These are phyloP conservation scores for Pythium rhizo-oryzae DNA, from an alignment of 352 stramenopile genomes.

Conservation along the genomic window DNA sequence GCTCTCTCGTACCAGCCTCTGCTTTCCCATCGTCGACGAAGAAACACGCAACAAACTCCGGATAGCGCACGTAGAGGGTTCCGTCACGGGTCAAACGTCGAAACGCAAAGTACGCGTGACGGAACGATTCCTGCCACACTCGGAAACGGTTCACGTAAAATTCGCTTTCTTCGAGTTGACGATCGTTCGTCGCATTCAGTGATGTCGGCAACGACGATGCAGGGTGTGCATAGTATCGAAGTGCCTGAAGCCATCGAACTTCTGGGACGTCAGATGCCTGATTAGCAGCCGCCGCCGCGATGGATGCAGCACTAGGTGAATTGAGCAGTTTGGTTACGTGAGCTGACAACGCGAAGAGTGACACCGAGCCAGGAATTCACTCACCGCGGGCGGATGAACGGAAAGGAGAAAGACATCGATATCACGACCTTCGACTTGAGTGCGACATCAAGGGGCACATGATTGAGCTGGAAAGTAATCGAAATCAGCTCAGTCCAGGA, in stretches of 20 bases:
- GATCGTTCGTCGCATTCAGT: conserved; percentile 52
- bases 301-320: conserved; percentile 12
- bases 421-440: conserved; percentile 64
- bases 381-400: conserved; percentile 64
- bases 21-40: conserved; percentile 27
- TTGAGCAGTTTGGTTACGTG: background rate
- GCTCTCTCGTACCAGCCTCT: conserved; percentile 4
- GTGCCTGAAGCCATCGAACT: conserved; percentile 62
- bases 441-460: conserved; percentile 58
- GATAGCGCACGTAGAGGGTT: conserved; percentile 61
- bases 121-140: conserved; percentile 72
- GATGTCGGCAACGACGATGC: conserved; percentile 52
- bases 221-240: conserved; percentile 74
- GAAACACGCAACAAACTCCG: conserved; percentile 68
- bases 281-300: conserved; percentile 34
- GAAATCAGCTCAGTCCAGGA: background rate
- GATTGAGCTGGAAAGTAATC: conserved; percentile 32
- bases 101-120: conserved; percentile 68
- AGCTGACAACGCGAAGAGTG: background rate
- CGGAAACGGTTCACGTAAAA: conserved; percentile 64
- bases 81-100: conserved; percentile 20
- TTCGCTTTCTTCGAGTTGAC: conserved; percentile 39
- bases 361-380: background rate
- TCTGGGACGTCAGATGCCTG: conserved; percentile 20
- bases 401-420: conserved; percentile 63